A percentile compares a stretch with the other conserved stretches of the same genome.
Evolutionary conservation across 192 early-diverging fungal species (phyloP).

Genomic region (Linnemannia zychae): DNA sequence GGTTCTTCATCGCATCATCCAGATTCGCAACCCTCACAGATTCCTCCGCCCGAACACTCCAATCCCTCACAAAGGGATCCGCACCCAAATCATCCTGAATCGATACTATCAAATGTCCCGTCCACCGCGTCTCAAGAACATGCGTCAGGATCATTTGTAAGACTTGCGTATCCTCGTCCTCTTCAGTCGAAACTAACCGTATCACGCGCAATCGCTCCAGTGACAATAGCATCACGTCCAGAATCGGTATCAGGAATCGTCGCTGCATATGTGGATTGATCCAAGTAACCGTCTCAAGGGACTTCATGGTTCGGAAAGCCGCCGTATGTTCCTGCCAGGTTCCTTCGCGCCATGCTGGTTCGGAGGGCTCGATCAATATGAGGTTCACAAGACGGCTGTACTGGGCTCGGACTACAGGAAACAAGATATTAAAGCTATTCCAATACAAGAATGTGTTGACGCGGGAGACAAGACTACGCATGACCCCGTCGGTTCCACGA

Average conservation of each 20-base stretch:
- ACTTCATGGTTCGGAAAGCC: constrained; percentile 19
- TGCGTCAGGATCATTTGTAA: constrained; percentile 21
- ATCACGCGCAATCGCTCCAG: constrained; percentile 5
- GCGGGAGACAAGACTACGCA: constrained; percentile 24
- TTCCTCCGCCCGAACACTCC: constrained; percentile 5
- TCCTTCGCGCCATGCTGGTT: constrained; percentile 35
- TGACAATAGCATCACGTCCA: constrained; percentile 21
- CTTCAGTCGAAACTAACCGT: constrained; percentile 18
- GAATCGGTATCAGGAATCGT: constrained; percentile 22
- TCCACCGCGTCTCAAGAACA: constrained; percentile 25
- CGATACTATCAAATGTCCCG: constrained; percentile 7
- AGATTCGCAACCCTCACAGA: neutral
- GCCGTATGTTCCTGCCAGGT: constrained; percentile 39
- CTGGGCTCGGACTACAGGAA: constrained; percentile 16
- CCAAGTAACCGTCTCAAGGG: constrained; percentile 19
- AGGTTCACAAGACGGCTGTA: constrained; percentile 20
- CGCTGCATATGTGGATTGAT: constrained; percentile 35
- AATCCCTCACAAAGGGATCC: constrained; percentile 18
- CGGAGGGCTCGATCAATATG: constrained; percentile 27
- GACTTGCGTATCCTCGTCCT: constrained; percentile 13
- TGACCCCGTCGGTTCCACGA: constrained; percentile 21
- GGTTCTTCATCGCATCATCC: neutral
- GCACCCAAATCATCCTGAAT: constrained; percentile 30
- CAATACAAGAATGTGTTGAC: constrained; percentile 30
- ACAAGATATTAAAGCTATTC: constrained; percentile 44